Evolutionary conservation across 139 green algal genomes (phyloP), one percentile per base, ranked within the genome.

Genomic region (Chlamydomonas incerta): DNA sequence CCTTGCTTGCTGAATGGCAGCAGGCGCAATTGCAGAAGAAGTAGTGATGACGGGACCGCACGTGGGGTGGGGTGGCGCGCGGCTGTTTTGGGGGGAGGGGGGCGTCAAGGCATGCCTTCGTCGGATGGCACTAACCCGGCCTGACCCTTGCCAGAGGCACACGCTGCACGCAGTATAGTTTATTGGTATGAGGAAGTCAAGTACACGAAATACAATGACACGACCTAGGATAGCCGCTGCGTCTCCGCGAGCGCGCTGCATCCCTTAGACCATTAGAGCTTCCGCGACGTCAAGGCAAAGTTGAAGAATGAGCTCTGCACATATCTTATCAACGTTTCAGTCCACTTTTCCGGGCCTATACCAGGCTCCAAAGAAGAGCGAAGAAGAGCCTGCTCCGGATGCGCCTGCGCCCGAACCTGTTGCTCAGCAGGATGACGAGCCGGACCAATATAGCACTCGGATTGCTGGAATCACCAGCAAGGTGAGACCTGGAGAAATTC

Each of bases 391-490:
- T 34, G 2, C 33, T 35, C 33, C 66, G 23, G 15, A 18, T 33
- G 15, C 52, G 57, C 35, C 14, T 63, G 21, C 63, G 63, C 29
- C 41, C 15, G 24, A 18, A 24, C 23, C 41, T 31, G 35, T 6
- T 1, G 3, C 37, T 2, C 35, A 74, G 37, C 35, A 20, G 15
- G 55, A 68, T 57, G 37, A 33, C 37, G 79, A 57, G 33, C 65
- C 60, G 3, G 66, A 85, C 35, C 31, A 31, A 28, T 85, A 85
- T 33, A 75, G 23, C 28, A 66, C 50, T 26, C 79, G 79, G 6
- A 85, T 85, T 68, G 79, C 79, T 23, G 79, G 79, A 11, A 85
- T 85, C 47, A 85, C 65, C 21, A 85, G 79, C 47, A 75, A 75
- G 79, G 79, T 85, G 24, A 1, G 66, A 3, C 41, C 41, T 5